phyloP scores from a whole-genome alignment of 2,329 filamentous ascomycete genomes.

The Colletotrichum lentis region DNA sequence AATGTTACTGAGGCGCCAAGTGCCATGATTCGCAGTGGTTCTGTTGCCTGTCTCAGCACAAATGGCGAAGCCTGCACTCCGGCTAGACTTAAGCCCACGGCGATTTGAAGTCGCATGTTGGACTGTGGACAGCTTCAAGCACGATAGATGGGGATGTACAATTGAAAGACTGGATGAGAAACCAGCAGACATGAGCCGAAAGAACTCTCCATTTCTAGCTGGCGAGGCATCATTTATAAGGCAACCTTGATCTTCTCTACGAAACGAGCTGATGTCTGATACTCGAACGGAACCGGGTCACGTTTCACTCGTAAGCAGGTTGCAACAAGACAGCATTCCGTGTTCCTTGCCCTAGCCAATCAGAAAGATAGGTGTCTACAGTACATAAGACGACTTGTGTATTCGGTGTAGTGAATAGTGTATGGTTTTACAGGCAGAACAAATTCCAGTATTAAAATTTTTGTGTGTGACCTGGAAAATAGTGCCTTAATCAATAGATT shows the following conservation, averaged over 20 bases:
- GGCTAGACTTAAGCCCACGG: neutral
- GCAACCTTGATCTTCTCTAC: neutral
- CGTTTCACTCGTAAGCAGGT: conserved; percentile 16
- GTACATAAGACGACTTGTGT: no score
- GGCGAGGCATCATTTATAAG: neutral
- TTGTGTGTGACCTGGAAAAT: no score
- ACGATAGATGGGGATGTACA: neutral
- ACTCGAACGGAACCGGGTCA: conserved; percentile 30
- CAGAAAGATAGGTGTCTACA: neutral
- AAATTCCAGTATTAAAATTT: no score
- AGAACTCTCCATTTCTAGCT: neutral
- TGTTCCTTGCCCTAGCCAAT: no score
- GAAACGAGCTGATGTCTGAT: conserved; percentile 21
- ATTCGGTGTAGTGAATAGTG: no score
- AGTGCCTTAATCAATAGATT: no score
- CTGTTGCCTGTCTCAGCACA: conserved; percentile 16
- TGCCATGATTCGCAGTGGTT: conserved; percentile 26
- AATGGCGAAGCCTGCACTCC: neutral
- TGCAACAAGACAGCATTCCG: conserved; percentile 16
- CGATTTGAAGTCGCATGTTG: conserved; percentile 1
- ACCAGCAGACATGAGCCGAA: neutral
- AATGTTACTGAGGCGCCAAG: conserved; percentile 33
- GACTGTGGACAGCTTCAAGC: neutral
- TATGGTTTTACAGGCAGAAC: no score
- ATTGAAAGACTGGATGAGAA: neutral